Base-by-base conservation (phyloP, 345 rosid genomes). In the Ceriops decandra region DNA sequence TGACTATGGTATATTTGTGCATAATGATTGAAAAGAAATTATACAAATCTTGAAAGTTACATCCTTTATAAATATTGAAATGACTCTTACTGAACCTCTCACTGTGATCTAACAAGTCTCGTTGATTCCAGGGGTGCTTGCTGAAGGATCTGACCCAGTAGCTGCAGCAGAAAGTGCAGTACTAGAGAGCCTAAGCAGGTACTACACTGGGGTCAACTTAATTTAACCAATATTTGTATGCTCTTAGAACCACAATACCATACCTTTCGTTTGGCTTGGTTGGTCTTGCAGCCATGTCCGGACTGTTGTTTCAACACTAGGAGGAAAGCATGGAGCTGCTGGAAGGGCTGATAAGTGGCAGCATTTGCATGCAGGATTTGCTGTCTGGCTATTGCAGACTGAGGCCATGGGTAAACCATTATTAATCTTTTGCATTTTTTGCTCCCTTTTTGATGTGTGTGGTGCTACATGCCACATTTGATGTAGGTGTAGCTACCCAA, bases 121-220 rank as follows among this genome's bases (percentile, higher is more conserved):
- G 53, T 76, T 63, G 63, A 75, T 80, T 79, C 63, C 82, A 90
- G 97, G 92, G 97, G 69, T 84, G 74, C 78, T 77, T 71, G 84
- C 85, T 61, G 92, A 90, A 82, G 97, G 98, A 49, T 30, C 64
- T 7, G 90, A 86, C 46, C 72, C 86, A 26, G 82, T 93, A 17
- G 91, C 90, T 20, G 84, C 81, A 76, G 92, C 87, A 66, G 96
- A 89, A 84, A 66, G 82, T 75, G 73, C 78, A 13, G 65, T 90
- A 31, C 72, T 90, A 69, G 96, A 89, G 82, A 89, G 92, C 84
- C 77, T 93, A 75, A 87, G 98, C 69, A 88, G 92, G 98, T 90
- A 80, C 31, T 74, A 6, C 31, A 62, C 42, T 7, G 38, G 24
- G 52, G 35, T 67, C 35, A 49, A 52, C 59, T 74, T 11, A 63